Evolutionary conservation across 352 stramenopile genomes (phyloP).

Genomic region (Pythium sukuiense): DNA sequence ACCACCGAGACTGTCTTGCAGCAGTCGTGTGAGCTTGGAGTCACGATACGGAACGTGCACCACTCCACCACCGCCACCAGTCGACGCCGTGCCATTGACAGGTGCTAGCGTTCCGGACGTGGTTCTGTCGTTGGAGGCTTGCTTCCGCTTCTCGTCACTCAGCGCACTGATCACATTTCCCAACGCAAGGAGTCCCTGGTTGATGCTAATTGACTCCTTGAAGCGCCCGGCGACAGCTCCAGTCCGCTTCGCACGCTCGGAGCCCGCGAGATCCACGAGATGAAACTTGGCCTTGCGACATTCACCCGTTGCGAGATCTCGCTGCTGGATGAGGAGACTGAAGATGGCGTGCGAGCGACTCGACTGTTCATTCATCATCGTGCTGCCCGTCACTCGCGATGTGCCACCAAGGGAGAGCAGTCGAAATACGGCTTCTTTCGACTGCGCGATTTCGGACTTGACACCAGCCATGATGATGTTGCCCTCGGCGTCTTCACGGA

Average conservation of each 20-base stretch:
- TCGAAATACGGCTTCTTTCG: constrained; percentile 77
- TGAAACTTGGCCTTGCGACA: constrained; percentile 90
- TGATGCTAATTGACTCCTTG: constrained; percentile 96
- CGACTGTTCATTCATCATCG: constrained; percentile 90
- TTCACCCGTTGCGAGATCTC: constrained; percentile 37
- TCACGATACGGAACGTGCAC: constrained; percentile 90
- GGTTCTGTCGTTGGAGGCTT: constrained; percentile 25
- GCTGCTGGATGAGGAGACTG: constrained; percentile 83
- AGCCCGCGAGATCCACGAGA: constrained; percentile 95
- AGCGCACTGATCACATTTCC: constrained; percentile 96
- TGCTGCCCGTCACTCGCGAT: constrained; percentile 83
- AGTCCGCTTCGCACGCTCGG: constrained; percentile 93
- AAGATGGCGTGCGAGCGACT: constrained; percentile 92
- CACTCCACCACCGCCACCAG: constrained; percentile 18
- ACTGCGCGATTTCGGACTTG: constrained; percentile 76
- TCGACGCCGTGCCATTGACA: constrained; percentile 9
- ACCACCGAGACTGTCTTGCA: constrained; percentile 86
- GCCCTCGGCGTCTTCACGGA: constrained; percentile 76
- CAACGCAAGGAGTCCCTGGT: constrained; percentile 93
- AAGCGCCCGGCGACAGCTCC: constrained; percentile 84
- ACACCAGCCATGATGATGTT: constrained; percentile 83
- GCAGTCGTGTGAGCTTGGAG: constrained; percentile 88
- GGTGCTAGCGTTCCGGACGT: constrained; percentile 6
- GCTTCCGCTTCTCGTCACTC: constrained; percentile 88
- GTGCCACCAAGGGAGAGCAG: constrained; percentile 78